These are phyloP conservation scores for Myrica gale DNA, from an alignment of 306 rosid species.

Conservation along the genomic window DNA sequence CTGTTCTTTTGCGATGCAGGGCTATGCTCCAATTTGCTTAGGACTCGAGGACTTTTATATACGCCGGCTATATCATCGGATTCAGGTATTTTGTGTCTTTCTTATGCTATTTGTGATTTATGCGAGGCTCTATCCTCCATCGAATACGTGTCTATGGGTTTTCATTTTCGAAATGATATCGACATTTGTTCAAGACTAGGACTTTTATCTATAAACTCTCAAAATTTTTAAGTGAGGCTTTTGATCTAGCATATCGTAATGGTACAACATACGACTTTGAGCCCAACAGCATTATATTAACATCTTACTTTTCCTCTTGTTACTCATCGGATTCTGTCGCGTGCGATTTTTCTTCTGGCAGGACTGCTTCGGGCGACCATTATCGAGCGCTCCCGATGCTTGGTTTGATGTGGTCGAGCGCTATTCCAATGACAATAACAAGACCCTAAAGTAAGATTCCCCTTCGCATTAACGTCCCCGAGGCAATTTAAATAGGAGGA, in stretches of 20 bases:
- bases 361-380: constrained; percentile 97
- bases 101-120: too few relatives aligned
- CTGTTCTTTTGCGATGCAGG: constrained; percentile 31
- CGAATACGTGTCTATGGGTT: too few relatives aligned
- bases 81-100: constrained; percentile 51
- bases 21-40: constrained; percentile 88
- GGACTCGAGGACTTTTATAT: constrained; percentile 88
- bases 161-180: too few relatives aligned
- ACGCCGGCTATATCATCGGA: constrained; percentile 80
- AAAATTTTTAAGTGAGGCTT: too few relatives aligned
- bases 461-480: constrained; percentile 1
- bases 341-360: constrained; percentile 18
- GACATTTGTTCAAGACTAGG: too few relatives aligned
- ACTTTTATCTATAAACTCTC: too few relatives aligned
- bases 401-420: constrained; percentile 99
- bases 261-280: too few relatives aligned
- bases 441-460: constrained; percentile 62
- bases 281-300: too few relatives aligned
- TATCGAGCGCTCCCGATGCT: constrained; percentile 90
- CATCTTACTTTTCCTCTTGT: neutral
- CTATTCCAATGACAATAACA: constrained; percentile 80
- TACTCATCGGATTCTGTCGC: neutral
- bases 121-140: too few relatives aligned
- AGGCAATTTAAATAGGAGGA: neutral
- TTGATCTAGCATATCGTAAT: too few relatives aligned